Conservation (phyloP, 192 early-diverging fungal genomes). For the Coemansia sp. region DNA sequence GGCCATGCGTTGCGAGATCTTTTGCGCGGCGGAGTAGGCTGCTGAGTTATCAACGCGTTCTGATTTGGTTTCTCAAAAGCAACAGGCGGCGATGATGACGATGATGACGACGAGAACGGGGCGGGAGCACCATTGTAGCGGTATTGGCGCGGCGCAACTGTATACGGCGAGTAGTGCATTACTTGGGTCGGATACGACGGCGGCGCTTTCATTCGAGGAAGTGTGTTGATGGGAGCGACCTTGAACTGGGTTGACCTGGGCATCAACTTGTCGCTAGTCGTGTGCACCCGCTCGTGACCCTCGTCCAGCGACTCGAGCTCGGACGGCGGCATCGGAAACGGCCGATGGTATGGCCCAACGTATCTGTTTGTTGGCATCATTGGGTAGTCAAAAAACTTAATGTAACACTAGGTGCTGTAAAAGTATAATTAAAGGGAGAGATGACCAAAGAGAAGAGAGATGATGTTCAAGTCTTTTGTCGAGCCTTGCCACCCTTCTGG, state of each 20-base stretch:
- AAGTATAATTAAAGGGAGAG: not conserved
- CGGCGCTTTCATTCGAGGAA: not conserved
- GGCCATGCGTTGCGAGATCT: slow-evolving; percentile 51
- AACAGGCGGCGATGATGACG: slow-evolving; percentile 14
- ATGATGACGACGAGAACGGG: slow-evolving; percentile 4
- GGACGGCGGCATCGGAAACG: not conserved
- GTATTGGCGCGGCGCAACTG: not conserved
- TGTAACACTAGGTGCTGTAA: not conserved
- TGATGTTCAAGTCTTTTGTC: slow-evolving; percentile 1
- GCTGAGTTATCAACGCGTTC: not conserved
- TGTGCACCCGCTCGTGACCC: slow-evolving; percentile 1
- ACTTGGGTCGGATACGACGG: not conserved
- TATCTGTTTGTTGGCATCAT: slow-evolving; percentile 9
- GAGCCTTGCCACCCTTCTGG: not conserved
- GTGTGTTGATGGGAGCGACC: not conserved
- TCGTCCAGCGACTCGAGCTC: not conserved
- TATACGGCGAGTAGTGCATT: slow-evolving; percentile 1
- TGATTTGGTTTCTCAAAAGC: not conserved
- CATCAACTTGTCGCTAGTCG: not conserved
- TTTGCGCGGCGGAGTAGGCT: slow-evolving; percentile 26
- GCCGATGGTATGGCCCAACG: slow-evolving; percentile 13
- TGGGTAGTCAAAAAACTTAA: no score
- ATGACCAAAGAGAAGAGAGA: not conserved
- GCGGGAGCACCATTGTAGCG: not conserved
- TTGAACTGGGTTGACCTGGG: not conserved